A percentile compares a stretch with the other conserved stretches of the same genome.
phyloP scores from a whole-genome alignment of 768 basidiomycete genomes.

The Lepiota brunneoincarnata region DNA sequence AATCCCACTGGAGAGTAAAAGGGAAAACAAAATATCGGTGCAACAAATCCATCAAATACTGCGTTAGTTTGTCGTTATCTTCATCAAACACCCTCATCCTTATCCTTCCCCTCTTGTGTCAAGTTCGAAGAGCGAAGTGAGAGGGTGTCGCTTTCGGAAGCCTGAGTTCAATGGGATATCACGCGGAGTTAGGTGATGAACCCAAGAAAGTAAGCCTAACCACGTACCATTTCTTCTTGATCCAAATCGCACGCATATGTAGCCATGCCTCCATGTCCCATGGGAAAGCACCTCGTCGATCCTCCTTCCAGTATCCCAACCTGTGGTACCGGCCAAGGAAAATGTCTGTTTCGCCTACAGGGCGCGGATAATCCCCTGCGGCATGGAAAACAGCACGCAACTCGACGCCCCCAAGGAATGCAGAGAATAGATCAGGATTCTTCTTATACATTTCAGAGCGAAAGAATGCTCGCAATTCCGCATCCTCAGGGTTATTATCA shows the following conservation, averaged over 20 bases:
- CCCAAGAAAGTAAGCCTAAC: no score
- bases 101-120: no score
- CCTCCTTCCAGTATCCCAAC: conserved; percentile 14
- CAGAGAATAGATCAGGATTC: conserved; percentile 14
- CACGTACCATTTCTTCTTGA: no score
- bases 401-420: conserved; percentile 17
- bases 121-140: no score
- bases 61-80: no score
- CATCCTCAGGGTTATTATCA: conserved; percentile 13
- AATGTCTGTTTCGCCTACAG: conserved; percentile 11
- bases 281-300: conserved; percentile 12
- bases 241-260: background rate
- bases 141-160: no score
- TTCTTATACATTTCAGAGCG: conserved; percentile 14
- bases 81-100: no score
- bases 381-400: conserved; percentile 17
- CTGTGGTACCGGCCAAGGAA: conserved; percentile 8
- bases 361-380: conserved; percentile 13
- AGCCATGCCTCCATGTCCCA: conserved; percentile 15
- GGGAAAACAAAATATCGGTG: no score
- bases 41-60: no score
- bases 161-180: no score
- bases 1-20: no score
- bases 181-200: no score
- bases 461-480: conserved; percentile 16